Conservation (phyloP, 73 alveolate genomes). For the Tetrahymena malaccensis region DNA sequence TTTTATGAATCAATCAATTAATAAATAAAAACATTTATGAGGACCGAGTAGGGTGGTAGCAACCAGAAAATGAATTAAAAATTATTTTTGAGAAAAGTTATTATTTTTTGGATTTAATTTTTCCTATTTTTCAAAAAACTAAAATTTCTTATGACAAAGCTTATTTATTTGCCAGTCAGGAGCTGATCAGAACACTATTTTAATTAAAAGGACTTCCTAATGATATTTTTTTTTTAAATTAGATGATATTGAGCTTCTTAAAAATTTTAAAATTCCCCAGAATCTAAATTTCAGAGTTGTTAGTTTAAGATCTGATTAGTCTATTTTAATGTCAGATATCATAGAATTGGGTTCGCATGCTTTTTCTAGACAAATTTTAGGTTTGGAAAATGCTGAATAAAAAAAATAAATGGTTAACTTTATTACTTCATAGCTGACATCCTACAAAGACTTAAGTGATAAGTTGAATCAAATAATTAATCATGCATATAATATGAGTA, state of each 20-base stretch:
- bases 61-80: too few species aligned
- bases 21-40: too few species aligned
- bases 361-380: not conserved
- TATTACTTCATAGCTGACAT: not conserved
- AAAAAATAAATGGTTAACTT: not conserved
- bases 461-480: not conserved
- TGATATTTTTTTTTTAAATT: not conserved
- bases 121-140: too few species aligned
- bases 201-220: not conserved
- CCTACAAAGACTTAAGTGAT: not conserved
- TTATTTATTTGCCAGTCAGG: slow-evolving; percentile 1
- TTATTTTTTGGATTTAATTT: too few species aligned
- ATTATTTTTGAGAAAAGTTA: not conserved
- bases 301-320: slow-evolving; percentile 5
- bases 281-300: slow-evolving; percentile 34
- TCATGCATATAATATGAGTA: not conserved
- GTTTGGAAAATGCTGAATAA: not conserved
- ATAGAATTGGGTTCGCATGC: slow-evolving; percentile 8
- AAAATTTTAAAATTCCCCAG: slow-evolving; percentile 27
- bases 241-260: slow-evolving; percentile 34
- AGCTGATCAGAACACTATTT: not conserved
- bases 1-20: too few species aligned
- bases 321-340: slow-evolving; percentile 8
- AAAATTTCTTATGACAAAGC: not conserved
- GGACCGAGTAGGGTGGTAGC: too few species aligned